Conservation (phyloP, 148 eudicot genomes). For the Silene uniflora region DNA sequence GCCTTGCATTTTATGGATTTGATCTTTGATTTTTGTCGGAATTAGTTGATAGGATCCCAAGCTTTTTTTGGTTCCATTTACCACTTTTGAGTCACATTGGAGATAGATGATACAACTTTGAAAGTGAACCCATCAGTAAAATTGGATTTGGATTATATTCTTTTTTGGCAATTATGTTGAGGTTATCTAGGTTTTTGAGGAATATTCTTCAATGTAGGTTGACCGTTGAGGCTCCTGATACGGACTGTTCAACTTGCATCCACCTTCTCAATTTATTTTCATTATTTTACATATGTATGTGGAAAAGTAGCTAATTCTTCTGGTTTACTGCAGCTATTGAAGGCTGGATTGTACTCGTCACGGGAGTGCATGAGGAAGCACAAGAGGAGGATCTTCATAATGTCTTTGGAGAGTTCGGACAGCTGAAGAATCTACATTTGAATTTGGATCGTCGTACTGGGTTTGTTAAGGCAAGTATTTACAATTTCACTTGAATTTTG, state of each 20-base stretch:
- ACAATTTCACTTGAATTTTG: background rate
- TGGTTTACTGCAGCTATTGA: constrained; percentile 66
- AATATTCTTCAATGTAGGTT: background rate
- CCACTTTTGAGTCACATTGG: no score
- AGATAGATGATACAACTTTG: no score
- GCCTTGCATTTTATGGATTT: no score
- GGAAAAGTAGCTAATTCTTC: background rate
- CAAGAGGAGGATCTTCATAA: constrained; percentile 82
- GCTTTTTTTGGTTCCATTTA: no score
- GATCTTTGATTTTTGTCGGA: no score
- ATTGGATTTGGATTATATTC: no score
- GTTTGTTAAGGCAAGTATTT: constrained; percentile 66
- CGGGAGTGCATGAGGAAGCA: constrained; percentile 90
- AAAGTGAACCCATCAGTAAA: no score
- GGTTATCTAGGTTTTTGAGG: background rate
- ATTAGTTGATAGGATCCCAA: no score
- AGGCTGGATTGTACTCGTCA: constrained; percentile 82
- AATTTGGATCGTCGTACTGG: constrained; percentile 96
- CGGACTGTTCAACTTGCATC: background rate
- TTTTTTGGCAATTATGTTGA: no score
- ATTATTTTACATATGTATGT: background rate
- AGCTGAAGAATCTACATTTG: constrained; percentile 80
- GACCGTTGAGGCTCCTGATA: background rate
- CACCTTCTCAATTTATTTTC: background rate
- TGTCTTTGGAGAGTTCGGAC: constrained; percentile 78